Conservation (phyloP, 768 basidiomycete genomes). For the Agrocybe praecox region DNA sequence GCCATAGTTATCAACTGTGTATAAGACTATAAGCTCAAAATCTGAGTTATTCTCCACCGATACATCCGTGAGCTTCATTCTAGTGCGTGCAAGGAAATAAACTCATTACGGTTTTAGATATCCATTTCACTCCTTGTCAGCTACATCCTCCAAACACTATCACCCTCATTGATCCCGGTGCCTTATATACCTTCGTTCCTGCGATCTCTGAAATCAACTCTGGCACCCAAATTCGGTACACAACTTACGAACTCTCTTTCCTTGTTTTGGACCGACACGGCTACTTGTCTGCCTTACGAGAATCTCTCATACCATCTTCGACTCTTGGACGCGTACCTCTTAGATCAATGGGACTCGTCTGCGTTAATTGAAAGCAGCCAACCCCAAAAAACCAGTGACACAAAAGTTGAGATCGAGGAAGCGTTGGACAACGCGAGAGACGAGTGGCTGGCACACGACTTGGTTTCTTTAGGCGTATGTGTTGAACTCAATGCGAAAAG, state of each 20-base stretch:
- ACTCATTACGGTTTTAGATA: conserved; percentile 34
- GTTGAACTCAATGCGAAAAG: conserved; percentile 36
- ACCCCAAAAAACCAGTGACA: conserved; percentile 11
- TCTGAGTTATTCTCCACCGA: conserved; percentile 35
- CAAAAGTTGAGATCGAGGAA: conserved; percentile 13
- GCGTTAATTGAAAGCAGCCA: conserved; percentile 1
- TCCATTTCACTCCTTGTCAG: conserved; percentile 58
- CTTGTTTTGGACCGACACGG: conserved; percentile 30
- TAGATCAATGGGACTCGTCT: conserved; percentile 52
- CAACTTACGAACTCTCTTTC: conserved; percentile 35
- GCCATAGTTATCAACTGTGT: conserved; percentile 36
- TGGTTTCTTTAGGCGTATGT: conserved; percentile 54
- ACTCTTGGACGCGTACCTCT: conserved; percentile 63
- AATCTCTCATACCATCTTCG: conserved; percentile 58
- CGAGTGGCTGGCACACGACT: conserved; percentile 45
- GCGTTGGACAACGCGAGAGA: conserved; percentile 39
- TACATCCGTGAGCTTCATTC: conserved; percentile 30
- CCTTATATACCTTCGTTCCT: conserved; percentile 37
- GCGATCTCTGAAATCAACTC: conserved; percentile 26
- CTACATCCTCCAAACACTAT: conserved; percentile 48
- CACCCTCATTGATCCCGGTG: conserved; percentile 42
- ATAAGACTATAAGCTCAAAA: conserved; percentile 34
- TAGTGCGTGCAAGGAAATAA: neutral
- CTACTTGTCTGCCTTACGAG: conserved; percentile 27
- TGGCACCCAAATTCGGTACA: conserved; percentile 35